phyloP scores from a whole-genome alignment of 306 rosid genomes.

The Sindora glabra region DNA sequence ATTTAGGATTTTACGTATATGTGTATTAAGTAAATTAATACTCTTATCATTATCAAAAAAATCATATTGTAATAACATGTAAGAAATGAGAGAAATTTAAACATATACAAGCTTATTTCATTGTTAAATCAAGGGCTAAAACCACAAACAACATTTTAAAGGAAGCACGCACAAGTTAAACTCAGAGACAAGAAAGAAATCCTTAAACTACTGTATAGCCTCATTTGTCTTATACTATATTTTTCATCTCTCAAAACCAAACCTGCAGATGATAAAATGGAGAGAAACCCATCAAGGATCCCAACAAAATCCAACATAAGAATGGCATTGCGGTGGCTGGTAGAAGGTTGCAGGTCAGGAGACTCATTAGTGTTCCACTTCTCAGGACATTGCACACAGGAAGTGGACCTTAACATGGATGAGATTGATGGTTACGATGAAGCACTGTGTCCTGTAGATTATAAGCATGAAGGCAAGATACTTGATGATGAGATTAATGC shows the following conservation, averaged over 20 bases:
- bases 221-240: background rate
- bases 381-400: constrained; percentile 44
- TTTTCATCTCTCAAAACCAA: background rate
- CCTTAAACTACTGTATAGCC: background rate
- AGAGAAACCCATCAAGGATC: constrained; percentile 21
- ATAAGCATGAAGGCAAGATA: constrained; percentile 30
- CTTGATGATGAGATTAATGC: constrained; percentile 35
- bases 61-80: no score
- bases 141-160: background rate
- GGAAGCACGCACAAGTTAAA: background rate
- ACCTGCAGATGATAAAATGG: constrained; percentile 25
- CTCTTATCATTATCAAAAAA: no score
- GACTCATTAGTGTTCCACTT: constrained; percentile 45
- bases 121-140: background rate
- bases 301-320: constrained; percentile 41
- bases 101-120: background rate
- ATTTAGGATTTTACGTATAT: no score
- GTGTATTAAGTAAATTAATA: no score
- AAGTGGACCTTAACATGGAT: constrained; percentile 4
- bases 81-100: no score
- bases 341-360: constrained; percentile 29
- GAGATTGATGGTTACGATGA: constrained; percentile 36
- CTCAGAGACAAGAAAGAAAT: no score
- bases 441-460: constrained; percentile 42
- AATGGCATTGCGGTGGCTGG: constrained; percentile 36